Percentiles rank a stretch among this genome's conserved stretches.
Evolutionary conservation across 176 grass and related monocot species (phyloP).

Genomic region (Saccharum officinarum): DNA sequence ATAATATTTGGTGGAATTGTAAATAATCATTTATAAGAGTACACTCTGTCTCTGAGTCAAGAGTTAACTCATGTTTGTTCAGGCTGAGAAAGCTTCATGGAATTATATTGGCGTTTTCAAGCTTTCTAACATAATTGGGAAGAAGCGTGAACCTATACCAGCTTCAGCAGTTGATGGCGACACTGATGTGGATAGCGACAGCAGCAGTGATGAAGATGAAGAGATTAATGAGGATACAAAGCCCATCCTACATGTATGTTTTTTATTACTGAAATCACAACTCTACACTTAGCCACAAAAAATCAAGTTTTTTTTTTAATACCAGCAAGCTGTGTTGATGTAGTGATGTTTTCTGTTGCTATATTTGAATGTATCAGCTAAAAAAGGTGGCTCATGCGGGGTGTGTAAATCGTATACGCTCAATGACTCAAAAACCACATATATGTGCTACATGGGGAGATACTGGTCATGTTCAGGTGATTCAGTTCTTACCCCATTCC

Average conservation of each 20-base stretch:
- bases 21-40: not conserved
- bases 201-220: constrained; percentile 77
- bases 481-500: constrained; percentile 4
- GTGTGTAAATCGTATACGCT: constrained; percentile 82
- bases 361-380: constrained; percentile 50
- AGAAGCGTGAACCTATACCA: constrained; percentile 79
- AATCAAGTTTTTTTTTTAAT: not conserved
- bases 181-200: constrained; percentile 64
- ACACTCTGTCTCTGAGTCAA: not conserved
- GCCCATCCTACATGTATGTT: constrained; percentile 64
- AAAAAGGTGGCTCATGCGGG: constrained; percentile 87
- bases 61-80: not conserved
- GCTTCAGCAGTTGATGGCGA: constrained; percentile 57
- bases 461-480: constrained; percentile 93
- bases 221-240: constrained; percentile 56
- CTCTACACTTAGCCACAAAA: not conserved
- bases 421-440: constrained; percentile 81
- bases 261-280: not conserved
- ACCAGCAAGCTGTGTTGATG: not conserved
- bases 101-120: constrained; percentile 94
- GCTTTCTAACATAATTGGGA: constrained; percentile 86
- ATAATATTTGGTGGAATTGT: not conserved
- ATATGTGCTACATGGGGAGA: constrained; percentile 90
- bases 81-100: constrained; percentile 76
- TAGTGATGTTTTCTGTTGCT: constrained; percentile 21